Conservation (phyloP, 345 rosid genomes). For the Eucalyptus albens region DNA sequence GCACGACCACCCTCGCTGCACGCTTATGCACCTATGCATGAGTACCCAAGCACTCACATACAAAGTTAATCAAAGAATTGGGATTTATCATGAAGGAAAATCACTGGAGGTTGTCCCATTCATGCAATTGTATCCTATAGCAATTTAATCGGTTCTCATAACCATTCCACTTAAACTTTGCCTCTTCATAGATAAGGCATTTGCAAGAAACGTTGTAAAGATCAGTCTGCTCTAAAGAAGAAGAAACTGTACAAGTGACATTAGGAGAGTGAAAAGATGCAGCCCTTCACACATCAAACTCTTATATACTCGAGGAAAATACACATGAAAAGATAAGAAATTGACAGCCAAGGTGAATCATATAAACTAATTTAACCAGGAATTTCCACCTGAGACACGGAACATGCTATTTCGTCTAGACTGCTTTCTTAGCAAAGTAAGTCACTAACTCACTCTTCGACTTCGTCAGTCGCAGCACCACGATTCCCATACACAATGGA, state of each 20-base stretch:
- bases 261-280: neutral
- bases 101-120: neutral
- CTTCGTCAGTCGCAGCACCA: neutral
- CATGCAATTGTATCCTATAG: neutral
- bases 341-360: neutral
- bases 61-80: neutral
- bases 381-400: neutral
- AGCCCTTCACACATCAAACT: neutral
- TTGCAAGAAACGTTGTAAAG: neutral
- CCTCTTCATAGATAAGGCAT: neutral
- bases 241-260: neutral
- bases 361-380: neutral
- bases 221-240: neutral
- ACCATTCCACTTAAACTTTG: neutral
- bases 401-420: neutral
- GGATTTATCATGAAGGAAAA: neutral
- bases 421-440: neutral
- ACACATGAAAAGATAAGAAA: neutral
- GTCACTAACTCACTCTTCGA: neutral
- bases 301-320: neutral
- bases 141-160: neutral
- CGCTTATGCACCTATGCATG: neutral
- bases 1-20: neutral
- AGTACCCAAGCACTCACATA: neutral
- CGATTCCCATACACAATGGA: conserved; percentile 44